A percentile compares a stretch with the other conserved stretches of the same genome.
These are phyloP conservation scores for Lobulomyces angularis DNA, from an alignment of 192 early-diverging fungal genomes.

Conservation along the genomic window DNA sequence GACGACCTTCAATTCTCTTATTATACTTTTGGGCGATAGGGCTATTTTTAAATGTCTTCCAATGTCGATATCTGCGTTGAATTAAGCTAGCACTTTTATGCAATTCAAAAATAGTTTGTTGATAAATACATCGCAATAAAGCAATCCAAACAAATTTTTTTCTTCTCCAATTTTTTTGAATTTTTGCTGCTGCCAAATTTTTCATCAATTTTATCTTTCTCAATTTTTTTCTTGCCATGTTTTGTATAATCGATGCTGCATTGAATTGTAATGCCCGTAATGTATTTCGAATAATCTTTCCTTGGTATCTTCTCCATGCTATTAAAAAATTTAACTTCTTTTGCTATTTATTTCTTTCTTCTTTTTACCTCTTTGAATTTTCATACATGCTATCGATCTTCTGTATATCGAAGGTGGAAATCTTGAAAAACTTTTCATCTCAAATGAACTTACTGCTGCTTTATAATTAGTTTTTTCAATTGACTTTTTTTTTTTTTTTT, in stretches of 20 bases:
- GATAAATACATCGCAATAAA: conserved; percentile 43
- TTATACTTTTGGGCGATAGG: conserved; percentile 41
- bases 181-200: conserved; percentile 33
- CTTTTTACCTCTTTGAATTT: conserved; percentile 31
- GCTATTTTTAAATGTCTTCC: conserved; percentile 41
- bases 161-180: conserved; percentile 39
- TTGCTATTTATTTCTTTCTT: neutral
- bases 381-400: conserved; percentile 34
- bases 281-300: conserved; percentile 18
- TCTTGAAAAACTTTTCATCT: conserved; percentile 36
- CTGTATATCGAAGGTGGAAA: conserved; percentile 45
- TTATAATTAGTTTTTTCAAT: conserved; percentile 31
- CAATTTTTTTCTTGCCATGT: conserved; percentile 35
- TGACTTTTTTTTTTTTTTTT: too few relatives aligned
- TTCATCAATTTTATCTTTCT: conserved; percentile 26
- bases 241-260: conserved; percentile 38
- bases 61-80: conserved; percentile 39
- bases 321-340: neutral
- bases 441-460: conserved; percentile 14
- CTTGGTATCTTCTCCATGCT: conserved; percentile 34
- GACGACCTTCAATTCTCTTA: conserved; percentile 29
- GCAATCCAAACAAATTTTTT: conserved; percentile 39
- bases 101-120: conserved; percentile 33
- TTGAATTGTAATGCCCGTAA: conserved; percentile 33
- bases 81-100: conserved; percentile 34